Conservation (phyloP, 2,329 filamentous ascomycete genomes). For the Teratosphaeriaceae sp. region DNA sequence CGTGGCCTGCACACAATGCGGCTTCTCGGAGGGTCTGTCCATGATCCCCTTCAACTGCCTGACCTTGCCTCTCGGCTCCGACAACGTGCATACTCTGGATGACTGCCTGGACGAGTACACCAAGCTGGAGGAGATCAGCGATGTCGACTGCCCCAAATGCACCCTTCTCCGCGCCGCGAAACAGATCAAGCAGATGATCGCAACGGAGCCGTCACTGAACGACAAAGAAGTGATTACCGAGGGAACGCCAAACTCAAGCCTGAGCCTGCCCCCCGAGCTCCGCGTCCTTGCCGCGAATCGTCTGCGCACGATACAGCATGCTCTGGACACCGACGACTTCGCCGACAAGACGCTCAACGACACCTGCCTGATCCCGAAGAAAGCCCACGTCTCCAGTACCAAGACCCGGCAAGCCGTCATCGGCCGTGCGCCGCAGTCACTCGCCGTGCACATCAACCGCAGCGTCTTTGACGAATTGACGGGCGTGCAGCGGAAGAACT, state of each 20-base stretch:
- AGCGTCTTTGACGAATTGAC: slow-evolving; percentile 84
- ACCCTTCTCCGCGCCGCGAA: slow-evolving; percentile 60
- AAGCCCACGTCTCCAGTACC: slow-evolving; percentile 65
- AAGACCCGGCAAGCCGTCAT: slow-evolving; percentile 89
- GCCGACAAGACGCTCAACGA: slow-evolving; percentile 49
- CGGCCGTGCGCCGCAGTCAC: slow-evolving; percentile 69
- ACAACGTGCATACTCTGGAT: slow-evolving; percentile 61
- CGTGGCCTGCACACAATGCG: slow-evolving; percentile 79
- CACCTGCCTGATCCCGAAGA: slow-evolving; percentile 43
- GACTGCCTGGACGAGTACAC: slow-evolving; percentile 82
- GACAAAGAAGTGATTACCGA: slow-evolving; percentile 14
- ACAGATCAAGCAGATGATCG: slow-evolving; percentile 45
- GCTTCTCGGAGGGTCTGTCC: slow-evolving; percentile 78
- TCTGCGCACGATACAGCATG: slow-evolving; percentile 60
- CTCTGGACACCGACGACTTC: slow-evolving; percentile 74
- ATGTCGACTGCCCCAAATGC: slow-evolving; percentile 87
- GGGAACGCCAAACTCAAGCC: slow-evolving; percentile 5
- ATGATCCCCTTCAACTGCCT: slow-evolving; percentile 93
- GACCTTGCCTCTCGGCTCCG: slow-evolving; percentile 70
- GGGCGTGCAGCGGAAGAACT: slow-evolving; percentile 75
- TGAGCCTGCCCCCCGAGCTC: slow-evolving; percentile 37
- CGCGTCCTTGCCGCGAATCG: slow-evolving; percentile 42
- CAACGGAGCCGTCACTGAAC: not conserved
- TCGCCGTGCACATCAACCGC: slow-evolving; percentile 84
- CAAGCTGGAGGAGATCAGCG: slow-evolving; percentile 74